phyloP scores from a whole-genome alignment of 345 rosid genomes.

The Kernera saxatilis region DNA sequence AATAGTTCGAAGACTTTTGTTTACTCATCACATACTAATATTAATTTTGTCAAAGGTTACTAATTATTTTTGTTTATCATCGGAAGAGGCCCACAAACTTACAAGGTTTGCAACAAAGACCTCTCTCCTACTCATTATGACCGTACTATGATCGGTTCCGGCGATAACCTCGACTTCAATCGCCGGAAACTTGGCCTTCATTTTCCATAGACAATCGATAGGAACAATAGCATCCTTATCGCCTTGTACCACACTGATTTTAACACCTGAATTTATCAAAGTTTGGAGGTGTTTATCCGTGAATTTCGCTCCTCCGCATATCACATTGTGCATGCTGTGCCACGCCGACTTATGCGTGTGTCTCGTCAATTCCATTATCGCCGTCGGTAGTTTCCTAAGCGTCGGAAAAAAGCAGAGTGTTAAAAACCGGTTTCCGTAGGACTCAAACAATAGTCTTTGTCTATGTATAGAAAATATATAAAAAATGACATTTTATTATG shows the following conservation, averaged over 20 bases:
- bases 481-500: not conserved
- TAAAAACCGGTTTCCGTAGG: not conserved
- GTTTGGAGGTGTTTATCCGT: constrained; percentile 44
- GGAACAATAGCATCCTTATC: constrained; percentile 52
- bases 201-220: constrained; percentile 44
- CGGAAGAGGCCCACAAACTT: constrained; percentile 42
- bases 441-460: not conserved
- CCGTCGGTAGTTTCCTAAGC: constrained; percentile 46
- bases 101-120: constrained; percentile 43
- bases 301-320: constrained; percentile 68
- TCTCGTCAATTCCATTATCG: constrained; percentile 40
- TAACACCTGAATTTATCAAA: constrained; percentile 30
- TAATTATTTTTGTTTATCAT: constrained; percentile 3
- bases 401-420: not conserved
- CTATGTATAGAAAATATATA: not conserved
- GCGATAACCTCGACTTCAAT: constrained; percentile 39
- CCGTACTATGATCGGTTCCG: constrained; percentile 42
- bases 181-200: constrained; percentile 42
- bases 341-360: constrained; percentile 85
- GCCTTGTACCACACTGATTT: constrained; percentile 54
- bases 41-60: too few species aligned
- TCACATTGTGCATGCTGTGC: constrained; percentile 76
- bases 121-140: constrained; percentile 49
- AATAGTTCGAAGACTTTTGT: too few species aligned
- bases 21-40: too few species aligned